These are phyloP conservation scores for Sideroxylon spinosum DNA, from an alignment of 179 eudicot species.

Conservation along the genomic window DNA sequence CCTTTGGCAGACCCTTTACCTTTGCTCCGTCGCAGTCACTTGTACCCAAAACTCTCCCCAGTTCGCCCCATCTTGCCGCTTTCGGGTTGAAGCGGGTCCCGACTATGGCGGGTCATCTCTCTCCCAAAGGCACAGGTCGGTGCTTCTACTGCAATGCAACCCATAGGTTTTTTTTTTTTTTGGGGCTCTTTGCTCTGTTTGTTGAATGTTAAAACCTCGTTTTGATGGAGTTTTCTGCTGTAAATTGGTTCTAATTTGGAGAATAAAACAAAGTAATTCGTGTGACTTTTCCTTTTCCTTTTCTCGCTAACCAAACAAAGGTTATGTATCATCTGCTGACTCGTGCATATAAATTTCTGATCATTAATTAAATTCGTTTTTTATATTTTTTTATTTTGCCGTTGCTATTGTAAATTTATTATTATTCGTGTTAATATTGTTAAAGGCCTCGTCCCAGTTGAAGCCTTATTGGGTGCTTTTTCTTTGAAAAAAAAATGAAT, in stretches of 20 bases:
- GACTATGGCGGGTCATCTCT: conserved; percentile 29
- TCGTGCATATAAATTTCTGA: not conserved
- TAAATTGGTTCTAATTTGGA: not conserved
- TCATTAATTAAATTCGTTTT: too few relatives aligned
- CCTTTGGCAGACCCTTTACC: not conserved
- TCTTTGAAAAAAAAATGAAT: too few relatives aligned
- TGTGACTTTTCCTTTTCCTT: not conserved
- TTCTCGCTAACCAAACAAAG: not conserved
- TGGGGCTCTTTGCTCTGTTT: not conserved
- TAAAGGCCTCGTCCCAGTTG: too few relatives aligned
- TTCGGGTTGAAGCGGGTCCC: conserved; percentile 20
- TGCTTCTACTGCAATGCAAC: not conserved
- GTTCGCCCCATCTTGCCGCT: conserved; percentile 11
- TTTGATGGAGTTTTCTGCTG: not conserved
- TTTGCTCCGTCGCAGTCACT: conserved; percentile 11
- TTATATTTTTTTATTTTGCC: not conserved
- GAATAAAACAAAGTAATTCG: not conserved
- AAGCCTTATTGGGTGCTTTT: too few relatives aligned
- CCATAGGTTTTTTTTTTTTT: not conserved
- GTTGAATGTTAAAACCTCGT: not conserved
- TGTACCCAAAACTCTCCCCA: not conserved
- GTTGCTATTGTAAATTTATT: not conserved
- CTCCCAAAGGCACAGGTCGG: conserved; percentile 31
- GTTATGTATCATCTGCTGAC: not conserved
- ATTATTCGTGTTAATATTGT: too few relatives aligned